Evolutionary conservation across 78 protist genomes (phyloP), one percentile per base, ranked within the genome.

Genomic region (Dictyostelium firmibasis): DNA sequence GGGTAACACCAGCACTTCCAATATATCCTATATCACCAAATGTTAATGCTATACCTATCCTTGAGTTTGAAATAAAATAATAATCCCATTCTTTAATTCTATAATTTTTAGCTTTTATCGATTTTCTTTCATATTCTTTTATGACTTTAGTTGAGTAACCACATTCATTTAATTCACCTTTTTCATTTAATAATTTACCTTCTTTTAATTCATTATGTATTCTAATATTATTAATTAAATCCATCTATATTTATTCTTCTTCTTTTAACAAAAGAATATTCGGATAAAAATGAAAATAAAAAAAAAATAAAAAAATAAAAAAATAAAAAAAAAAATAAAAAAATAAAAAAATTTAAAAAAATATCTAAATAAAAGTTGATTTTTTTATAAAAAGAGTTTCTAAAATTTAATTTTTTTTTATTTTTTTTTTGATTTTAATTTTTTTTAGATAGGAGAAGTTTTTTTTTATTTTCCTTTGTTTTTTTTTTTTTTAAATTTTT

Each of bases 41-140:
- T 38, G 83, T 76, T n/a, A 76, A 38, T 41, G 83, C 50, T 10
- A 76, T 16, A 6, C 35, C 83, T 41, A 38, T n/a, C n/a, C 44
- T 38, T 10, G 31, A n/a, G 16, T 38, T 38, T 10, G 36, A 3
- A 14, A 76, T 76, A 38, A 38, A 76, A 76, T 76, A 76, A n/a
- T 76, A 76, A 41, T 76, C 83, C 83, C 83, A 76, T 76, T 76
- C 83, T 38, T 76, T 76, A 6, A 76, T 76, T 76, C 83, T 76
- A 10, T 16, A 36, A 10, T 18, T 16, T 29, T 47, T 76, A 0
- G 33, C 83, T n/a, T 76, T 76, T 16, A 76, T 38, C 0, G n/a
- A 43, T 1, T 23, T 18, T n/a, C 83, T 76, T 18, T 76, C 29
- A 76, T 38, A 76, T 38, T 76, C 83, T 33, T 38, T 76, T 18